A percentile compares a stretch with the other conserved stretches of the same genome.
These are phyloP conservation scores for Cyclostephanos invisitatus DNA, from an alignment of 108 stramenopile species.

Conservation along the genomic window DNA sequence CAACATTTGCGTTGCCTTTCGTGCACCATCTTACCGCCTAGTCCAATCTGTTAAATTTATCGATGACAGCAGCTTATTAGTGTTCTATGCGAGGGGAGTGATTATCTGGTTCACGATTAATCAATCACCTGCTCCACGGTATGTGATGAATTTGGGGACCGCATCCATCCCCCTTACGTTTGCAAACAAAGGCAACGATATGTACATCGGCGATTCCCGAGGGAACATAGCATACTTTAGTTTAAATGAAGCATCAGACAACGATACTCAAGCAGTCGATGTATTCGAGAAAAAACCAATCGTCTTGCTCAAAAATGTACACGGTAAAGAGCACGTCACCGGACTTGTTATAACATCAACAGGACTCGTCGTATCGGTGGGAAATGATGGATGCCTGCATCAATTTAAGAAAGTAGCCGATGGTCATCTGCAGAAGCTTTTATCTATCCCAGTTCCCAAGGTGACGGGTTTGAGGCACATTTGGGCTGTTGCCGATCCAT, in stretches of 20 bases:
- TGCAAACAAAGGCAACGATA: constrained; percentile 45
- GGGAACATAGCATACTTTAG: constrained; percentile 64
- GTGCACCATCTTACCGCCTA: constrained; percentile 34
- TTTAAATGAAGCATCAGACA: constrained; percentile 13
- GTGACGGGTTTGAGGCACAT: constrained; percentile 43
- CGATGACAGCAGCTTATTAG: constrained; percentile 44
- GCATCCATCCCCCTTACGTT: constrained; percentile 59
- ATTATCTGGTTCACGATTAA: constrained; percentile 56
- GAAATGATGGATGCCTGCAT: constrained; percentile 76
- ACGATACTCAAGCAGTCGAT: background rate
- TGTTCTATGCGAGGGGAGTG: constrained; percentile 62
- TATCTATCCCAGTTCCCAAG: constrained; percentile 38
- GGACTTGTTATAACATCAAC: constrained; percentile 36
- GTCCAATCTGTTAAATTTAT: constrained; percentile 63
- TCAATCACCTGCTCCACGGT: constrained; percentile 9
- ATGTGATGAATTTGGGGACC: constrained; percentile 42
- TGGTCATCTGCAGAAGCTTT: constrained; percentile 20
- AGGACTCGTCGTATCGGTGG: constrained; percentile 57
- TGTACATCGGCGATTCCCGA: constrained; percentile 69
- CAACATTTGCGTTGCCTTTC: constrained; percentile 15
- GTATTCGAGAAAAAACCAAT: constrained; percentile 15
- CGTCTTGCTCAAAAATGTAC: constrained; percentile 36
- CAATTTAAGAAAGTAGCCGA: constrained; percentile 30
- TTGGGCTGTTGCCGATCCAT: constrained; percentile 42
- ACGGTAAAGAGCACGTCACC: constrained; percentile 78